These are phyloP conservation scores for Pelargonium citronellum DNA, from an alignment of 441 rosid genomes.

Conservation along the genomic window DNA sequence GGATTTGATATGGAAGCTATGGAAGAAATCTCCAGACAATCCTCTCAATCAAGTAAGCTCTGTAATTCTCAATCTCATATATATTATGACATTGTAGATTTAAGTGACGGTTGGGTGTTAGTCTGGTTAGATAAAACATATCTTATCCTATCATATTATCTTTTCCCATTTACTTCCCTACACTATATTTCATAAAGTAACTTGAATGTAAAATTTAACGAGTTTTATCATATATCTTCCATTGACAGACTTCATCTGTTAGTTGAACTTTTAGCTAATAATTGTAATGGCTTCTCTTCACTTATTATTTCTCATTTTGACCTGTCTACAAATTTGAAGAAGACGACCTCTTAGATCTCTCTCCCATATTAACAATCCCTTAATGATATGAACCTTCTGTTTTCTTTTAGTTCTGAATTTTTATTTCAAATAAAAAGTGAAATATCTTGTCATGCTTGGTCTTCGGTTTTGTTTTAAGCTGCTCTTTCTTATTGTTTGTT, in stretches of 20 bases:
- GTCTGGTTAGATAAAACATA: not conserved
- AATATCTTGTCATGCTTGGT: no score
- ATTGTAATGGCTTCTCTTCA: not conserved
- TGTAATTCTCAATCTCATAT: slow-evolving; percentile 6
- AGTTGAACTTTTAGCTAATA: not conserved
- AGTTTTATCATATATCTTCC: not conserved
- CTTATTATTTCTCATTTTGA: no score
- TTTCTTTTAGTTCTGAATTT: no score
- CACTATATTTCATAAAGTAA: not conserved
- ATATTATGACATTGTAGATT: not conserved
- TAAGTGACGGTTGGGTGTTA: slow-evolving; percentile 1
- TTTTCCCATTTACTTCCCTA: not conserved
- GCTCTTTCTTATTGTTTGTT: not conserved
- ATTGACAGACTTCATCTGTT: not conserved
- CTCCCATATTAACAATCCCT: no score
- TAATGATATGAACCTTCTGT: no score
- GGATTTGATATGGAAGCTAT: slow-evolving; percentile 93
- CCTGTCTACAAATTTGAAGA: no score
- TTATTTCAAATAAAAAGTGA: no score
- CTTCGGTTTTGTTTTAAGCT: not conserved
- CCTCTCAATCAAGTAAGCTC: slow-evolving; percentile 77
- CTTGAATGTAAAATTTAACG: not conserved
- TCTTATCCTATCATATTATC: not conserved
- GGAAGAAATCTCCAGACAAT: slow-evolving; percentile 98
- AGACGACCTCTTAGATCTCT: no score